Evolutionary conservation across 2,329 filamentous ascomycete genomes (phyloP).

Genomic region (Xylaria sp.): DNA sequence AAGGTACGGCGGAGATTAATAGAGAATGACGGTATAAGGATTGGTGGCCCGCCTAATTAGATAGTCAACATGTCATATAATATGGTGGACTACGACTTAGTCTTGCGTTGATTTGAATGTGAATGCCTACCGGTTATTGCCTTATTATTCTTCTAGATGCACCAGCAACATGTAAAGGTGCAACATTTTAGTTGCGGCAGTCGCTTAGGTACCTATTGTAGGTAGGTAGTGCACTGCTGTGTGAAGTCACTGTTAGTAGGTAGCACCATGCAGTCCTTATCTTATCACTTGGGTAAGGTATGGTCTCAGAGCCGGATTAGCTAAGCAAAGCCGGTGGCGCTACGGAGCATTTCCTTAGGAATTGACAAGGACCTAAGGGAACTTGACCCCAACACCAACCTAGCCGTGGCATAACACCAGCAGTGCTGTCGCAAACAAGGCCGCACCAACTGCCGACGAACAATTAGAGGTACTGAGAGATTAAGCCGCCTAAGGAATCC

Average conservation of each 20-base stretch:
- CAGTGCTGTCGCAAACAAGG: slow-evolving; percentile 26
- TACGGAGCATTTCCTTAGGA: slow-evolving; percentile 37
- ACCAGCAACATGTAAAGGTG: not conserved
- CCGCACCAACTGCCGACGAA: slow-evolving; percentile 18
- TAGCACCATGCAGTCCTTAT: slow-evolving; percentile 22
- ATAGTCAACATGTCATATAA: slow-evolving; percentile 40
- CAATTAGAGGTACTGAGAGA: slow-evolving; percentile 23
- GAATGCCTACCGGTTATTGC: not conserved
- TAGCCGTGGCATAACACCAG: slow-evolving; percentile 21
- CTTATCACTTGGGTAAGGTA: slow-evolving; percentile 35
- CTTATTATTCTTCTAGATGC: not conserved
- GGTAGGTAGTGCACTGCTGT: no score
- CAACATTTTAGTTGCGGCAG: not conserved
- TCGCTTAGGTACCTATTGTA: no score
- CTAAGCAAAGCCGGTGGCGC: slow-evolving; percentile 42
- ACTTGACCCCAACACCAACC: slow-evolving; percentile 45
- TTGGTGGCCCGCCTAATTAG: slow-evolving; percentile 21
- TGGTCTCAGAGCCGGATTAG: slow-evolving; percentile 35
- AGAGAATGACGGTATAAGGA: not conserved
- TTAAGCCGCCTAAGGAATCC: slow-evolving; percentile 17
- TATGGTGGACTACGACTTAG: slow-evolving; percentile 21
- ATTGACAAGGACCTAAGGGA: slow-evolving; percentile 38
- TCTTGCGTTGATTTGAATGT: not conserved
- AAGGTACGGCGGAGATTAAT: not conserved
- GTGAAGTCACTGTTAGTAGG: no score